phyloP scores from a whole-genome alignment of 345 rosid genomes.

The Syzygium aqueum region DNA sequence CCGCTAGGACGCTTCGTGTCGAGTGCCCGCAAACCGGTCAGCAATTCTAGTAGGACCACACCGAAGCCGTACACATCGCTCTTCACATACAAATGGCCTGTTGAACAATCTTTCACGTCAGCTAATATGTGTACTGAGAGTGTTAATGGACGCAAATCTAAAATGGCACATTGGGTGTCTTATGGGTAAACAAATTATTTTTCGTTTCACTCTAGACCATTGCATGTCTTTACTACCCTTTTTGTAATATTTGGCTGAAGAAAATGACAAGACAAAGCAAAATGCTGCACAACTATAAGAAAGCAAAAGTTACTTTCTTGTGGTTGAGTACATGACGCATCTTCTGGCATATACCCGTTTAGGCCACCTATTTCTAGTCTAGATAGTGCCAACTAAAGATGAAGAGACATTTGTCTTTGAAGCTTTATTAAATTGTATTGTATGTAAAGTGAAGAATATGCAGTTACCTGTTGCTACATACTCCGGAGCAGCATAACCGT shows the following conservation, averaged over 20 bases:
- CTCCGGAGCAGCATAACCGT: constrained; percentile 16
- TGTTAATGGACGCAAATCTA: background rate
- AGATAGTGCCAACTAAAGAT: background rate
- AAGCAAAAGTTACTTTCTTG: background rate
- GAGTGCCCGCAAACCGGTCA: constrained; percentile 46
- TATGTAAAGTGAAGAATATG: background rate
- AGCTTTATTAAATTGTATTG: background rate
- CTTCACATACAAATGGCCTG: constrained; percentile 59
- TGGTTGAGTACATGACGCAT: background rate
- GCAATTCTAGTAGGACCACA: constrained; percentile 49
- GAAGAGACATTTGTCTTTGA: background rate
- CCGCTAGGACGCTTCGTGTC: constrained; percentile 25
- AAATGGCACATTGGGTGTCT: background rate
- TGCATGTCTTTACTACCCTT: background rate
- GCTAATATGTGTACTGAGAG: background rate
- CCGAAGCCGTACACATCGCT: constrained; percentile 73
- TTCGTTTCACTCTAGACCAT: background rate
- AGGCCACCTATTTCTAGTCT: background rate
- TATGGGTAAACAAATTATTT: background rate
- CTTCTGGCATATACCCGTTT: background rate
- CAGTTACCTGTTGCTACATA: constrained; percentile 11
- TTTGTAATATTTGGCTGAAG: background rate
- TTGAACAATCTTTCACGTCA: background rate
- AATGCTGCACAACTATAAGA: background rate
- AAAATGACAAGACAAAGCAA: background rate